A percentile compares a stretch with the other conserved stretches of the same genome.
Conservation (phyloP, 2,329 filamentous ascomycete genomes). For the Diaporthe citrichinensis region DNA sequence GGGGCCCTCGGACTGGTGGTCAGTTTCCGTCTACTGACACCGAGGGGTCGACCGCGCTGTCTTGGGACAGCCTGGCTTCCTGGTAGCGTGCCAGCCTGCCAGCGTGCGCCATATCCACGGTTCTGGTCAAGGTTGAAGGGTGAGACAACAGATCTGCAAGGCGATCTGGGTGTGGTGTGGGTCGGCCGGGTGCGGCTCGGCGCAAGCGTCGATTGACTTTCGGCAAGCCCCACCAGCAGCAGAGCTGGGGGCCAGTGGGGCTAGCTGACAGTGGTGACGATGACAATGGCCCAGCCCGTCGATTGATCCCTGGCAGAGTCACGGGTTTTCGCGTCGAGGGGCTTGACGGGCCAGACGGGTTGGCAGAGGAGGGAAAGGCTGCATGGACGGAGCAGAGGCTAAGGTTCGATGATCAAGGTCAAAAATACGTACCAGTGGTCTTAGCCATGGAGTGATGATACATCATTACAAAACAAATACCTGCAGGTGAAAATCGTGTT, state of each 20-base stretch:
- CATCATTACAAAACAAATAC: constrained; percentile 32
- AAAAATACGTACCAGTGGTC: constrained; percentile 7
- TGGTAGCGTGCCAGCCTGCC: not conserved
- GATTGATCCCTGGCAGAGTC: constrained; percentile 6
- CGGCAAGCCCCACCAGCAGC: constrained; percentile 24
- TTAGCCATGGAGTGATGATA: constrained; percentile 31
- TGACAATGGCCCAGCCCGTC: constrained; percentile 7
- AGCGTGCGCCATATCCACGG: not conserved
- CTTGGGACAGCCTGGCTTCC: not conserved
- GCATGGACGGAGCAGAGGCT: constrained; percentile 18
- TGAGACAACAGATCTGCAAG: constrained; percentile 19
- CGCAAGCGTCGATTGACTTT: constrained; percentile 28
- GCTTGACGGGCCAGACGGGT: not conserved
- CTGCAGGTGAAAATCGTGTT: too few species aligned
- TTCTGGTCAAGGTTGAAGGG: not conserved
- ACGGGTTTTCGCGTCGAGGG: constrained; percentile 41
- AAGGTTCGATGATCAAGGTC: constrained; percentile 12
- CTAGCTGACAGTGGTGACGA: constrained; percentile 35
- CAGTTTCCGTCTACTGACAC: not conserved
- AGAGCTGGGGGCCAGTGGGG: not conserved
- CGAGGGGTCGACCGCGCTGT: not conserved
- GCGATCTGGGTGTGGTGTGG: constrained; percentile 6
- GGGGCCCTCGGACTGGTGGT: constrained; percentile 18
- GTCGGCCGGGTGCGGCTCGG: constrained; percentile 23
- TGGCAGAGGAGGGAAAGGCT: too few species aligned